Conservation (phyloP, 78 protist genomes). For the Guillardia theta region DNA sequence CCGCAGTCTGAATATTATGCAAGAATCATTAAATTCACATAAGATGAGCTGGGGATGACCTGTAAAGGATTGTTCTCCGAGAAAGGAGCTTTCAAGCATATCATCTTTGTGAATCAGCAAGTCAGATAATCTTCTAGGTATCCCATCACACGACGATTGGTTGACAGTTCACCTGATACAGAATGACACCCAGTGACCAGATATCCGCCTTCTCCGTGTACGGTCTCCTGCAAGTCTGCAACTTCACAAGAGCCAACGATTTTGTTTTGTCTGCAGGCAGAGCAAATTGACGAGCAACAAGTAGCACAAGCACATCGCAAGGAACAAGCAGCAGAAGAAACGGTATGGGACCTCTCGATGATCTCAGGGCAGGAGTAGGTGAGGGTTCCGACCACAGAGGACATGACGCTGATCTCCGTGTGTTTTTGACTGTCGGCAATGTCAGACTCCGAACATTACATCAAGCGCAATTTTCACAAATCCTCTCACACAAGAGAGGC, state of each 20-base stretch:
- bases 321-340: too few relatives aligned
- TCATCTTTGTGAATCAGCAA: too few relatives aligned
- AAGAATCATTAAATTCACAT: too few relatives aligned
- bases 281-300: too few relatives aligned
- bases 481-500: too few relatives aligned
- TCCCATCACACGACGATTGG: too few relatives aligned
- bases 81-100: background rate
- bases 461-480: too few relatives aligned
- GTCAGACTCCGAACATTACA: too few relatives aligned
- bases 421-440: conserved; percentile 13
- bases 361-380: conserved; percentile 46
- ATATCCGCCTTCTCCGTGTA: conserved; percentile 53
- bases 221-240: background rate
- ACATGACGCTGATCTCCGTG: background rate
- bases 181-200: conserved; percentile 24
- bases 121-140: too few relatives aligned
- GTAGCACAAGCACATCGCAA: background rate
- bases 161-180: background rate
- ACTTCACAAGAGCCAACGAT: background rate
- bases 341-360: conserved; percentile 42
- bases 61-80: background rate
- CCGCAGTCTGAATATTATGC: too few relatives aligned
- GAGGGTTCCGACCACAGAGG: conserved; percentile 36
- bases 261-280: too few relatives aligned
- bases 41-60: background rate